Base-by-base conservation (phyloP, 495 filamentous ascomycete species). In the Haplographium delicatum region DNA sequence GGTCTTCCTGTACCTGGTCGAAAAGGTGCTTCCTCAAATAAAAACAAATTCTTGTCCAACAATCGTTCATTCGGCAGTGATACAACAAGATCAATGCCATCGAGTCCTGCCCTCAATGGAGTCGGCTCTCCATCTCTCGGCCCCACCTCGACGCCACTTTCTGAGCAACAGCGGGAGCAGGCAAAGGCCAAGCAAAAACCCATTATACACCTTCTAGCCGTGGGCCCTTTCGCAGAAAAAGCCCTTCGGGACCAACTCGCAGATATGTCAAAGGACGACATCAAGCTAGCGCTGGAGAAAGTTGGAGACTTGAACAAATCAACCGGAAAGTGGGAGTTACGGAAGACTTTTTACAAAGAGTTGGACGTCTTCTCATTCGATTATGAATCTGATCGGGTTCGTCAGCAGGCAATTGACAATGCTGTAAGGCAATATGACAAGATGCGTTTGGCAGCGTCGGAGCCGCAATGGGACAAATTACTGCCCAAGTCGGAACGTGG, bases 351-450 rank as follows among this genome's bases (percentile, higher is more conserved):
- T 34, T 95, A 83, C 72, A 89, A 85, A 58, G 89, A 95, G 50
- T 71, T 96, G 24, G 85, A 95, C 61, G 76, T 89, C 15, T 95
- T 83, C 76, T 78, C 78, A 11, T 93, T 89, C 64, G 71, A 76
- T 5, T 93, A 91, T 63, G 70, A 72, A 13, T 76, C 65, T 20
- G 65, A 76, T 25, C 79, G 81, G 26, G 85, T 91, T 56, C 82
- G 89, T 22, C 73, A 89, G 59, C 72, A 74, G 10, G 90, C 87
- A 10, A 91, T 95, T 63, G 82, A 91, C 58, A 88, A 86, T 60
- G 87, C 89, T n/a, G 78, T 94, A 44, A 82, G 76, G 30, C 76
- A 83, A 20, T 95, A 85, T 58, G 90, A 96, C 70, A 81, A 84
- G 47, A 73, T 84, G 69, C 80, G 90, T 4, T 65, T 95, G n/a